Base-by-base conservation (phyloP, 2,329 filamentous ascomycete genomes). In the Aschersonia sp. region DNA sequence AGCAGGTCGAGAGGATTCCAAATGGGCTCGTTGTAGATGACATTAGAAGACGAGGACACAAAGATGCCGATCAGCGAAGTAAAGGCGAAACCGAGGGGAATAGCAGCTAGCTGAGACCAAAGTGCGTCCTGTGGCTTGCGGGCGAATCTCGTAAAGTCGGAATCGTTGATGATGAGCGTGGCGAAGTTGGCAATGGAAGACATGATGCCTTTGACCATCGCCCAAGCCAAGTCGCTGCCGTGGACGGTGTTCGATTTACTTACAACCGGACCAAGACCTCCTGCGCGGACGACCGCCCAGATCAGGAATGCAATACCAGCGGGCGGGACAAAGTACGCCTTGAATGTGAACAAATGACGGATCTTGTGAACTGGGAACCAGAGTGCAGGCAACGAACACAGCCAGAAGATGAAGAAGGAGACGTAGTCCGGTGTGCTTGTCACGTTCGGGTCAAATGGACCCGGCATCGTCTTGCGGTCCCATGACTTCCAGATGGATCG, bases 341-440 rank as follows among this genome's bases (percentile, higher is more conserved):
- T 96, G 59, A 87, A 84, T 0, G 88, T 95, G 67, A 95, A 95
- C 4, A 95, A 70, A 61, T 95, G 88, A 43, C 88, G 80, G 57
- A 94, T 81, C 66, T 90, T 79, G 64, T 94, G 85, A 1, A 94
- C 87, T 0, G 87, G 87, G 55, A 92, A 89, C 81, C 85, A 94
- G 51, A 94, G 82, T 22, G 87, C 87, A 0, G 88, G 87, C 1
- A 94, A 70, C 2, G 84, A 89, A 52, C 75, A 69, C 2, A 87
- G 60, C 86, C 87, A 94, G 64, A 94, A 95, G 49, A 95, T 68
- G 68, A 94, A 83, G 67, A 94, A 95, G 10, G 83, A 85, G 43
- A 81, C 75, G 56, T 85, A 94, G 54, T 83, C 77, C 41, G 79
- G 76, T 0, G 86, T 94, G 22, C 73, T 80, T 1, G 87, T 88